Evolutionary conservation across 352 stramenopile species (phyloP).

Genomic region (Phytophthora pistaciae): DNA sequence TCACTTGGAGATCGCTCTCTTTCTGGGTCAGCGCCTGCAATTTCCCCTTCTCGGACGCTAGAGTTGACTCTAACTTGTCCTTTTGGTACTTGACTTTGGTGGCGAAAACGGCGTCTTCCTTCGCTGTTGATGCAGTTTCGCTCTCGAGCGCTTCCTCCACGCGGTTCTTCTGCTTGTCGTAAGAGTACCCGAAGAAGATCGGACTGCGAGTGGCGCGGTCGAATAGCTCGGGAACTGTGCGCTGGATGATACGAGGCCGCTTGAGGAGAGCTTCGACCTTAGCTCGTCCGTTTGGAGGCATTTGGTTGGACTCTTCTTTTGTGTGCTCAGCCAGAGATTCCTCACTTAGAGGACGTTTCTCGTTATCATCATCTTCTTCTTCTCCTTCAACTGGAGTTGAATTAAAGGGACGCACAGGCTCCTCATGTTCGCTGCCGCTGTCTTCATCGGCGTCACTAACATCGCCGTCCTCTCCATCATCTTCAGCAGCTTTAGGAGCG

Average conservation of each 20-base stretch:
- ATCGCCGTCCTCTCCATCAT: slow-evolving; percentile 27
- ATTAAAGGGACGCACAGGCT: slow-evolving; percentile 15
- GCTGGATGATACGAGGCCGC: slow-evolving; percentile 61
- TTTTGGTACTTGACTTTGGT: slow-evolving; percentile 55
- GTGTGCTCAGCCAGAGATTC: slow-evolving; percentile 43
- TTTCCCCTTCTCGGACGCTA: slow-evolving; percentile 66
- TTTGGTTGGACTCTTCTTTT: slow-evolving; percentile 15
- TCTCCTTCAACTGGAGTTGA: neutral
- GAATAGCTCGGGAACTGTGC: slow-evolving; percentile 48
- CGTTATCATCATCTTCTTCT: slow-evolving; percentile 12
- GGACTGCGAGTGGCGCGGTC: slow-evolving; percentile 58
- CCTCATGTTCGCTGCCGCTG: slow-evolving; percentile 23
- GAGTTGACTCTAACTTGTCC: slow-evolving; percentile 39
- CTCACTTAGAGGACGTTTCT: slow-evolving; percentile 23
- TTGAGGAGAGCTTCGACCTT: slow-evolving; percentile 50
- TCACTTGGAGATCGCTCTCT: slow-evolving; percentile 50
- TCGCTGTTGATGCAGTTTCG: slow-evolving; percentile 33
- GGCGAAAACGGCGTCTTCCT: slow-evolving; percentile 64
- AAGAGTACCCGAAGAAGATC: slow-evolving; percentile 79
- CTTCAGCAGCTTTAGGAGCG: slow-evolving; percentile 14
- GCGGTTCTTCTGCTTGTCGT: slow-evolving; percentile 49
- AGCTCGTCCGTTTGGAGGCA: slow-evolving; percentile 18
- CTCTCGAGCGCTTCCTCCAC: slow-evolving; percentile 46
- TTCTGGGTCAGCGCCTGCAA: slow-evolving; percentile 58
- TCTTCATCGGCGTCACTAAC: slow-evolving; percentile 37